Evolutionary conservation across 345 rosid genomes (phyloP).

Genomic region (Aquilaria malaccensis): DNA sequence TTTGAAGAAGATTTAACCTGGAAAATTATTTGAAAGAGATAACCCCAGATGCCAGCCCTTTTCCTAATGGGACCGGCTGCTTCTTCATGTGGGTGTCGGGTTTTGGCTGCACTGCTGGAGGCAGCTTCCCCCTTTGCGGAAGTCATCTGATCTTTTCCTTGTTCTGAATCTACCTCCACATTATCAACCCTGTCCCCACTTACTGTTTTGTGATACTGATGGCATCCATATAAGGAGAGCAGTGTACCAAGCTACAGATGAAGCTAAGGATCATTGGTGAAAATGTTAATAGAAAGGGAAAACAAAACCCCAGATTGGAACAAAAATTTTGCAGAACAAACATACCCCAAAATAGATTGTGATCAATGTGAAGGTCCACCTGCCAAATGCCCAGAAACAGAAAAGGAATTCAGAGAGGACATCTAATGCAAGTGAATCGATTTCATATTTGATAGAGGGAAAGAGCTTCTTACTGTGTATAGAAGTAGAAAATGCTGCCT

Average conservation of each 20-base stretch:
- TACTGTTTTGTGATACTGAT: constrained; percentile 47
- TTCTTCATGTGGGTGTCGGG: constrained; percentile 16
- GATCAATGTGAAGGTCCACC: constrained; percentile 85
- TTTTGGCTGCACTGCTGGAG: constrained; percentile 26
- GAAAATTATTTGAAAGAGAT: constrained; percentile 70
- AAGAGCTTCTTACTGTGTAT: constrained; percentile 67
- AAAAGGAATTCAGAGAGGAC: background rate
- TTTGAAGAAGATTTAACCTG: constrained; percentile 42
- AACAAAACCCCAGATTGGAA: no score
- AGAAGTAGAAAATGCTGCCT: constrained; percentile 75
- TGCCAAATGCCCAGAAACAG: constrained; percentile 29
- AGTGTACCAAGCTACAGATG: constrained; percentile 59
- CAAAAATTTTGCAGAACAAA: constrained; percentile 6
- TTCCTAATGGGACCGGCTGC: constrained; percentile 22
- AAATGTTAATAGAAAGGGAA: no score
- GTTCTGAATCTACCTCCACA: constrained; percentile 72
- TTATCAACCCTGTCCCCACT: constrained; percentile 61
- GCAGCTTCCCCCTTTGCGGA: constrained; percentile 14
- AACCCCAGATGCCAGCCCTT: constrained; percentile 56
- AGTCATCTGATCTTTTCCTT: constrained; percentile 21
- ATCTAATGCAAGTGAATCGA: no score
- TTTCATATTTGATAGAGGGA: no score
- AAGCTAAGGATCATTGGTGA: no score
- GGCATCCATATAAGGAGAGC: constrained; percentile 75
- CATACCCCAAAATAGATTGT: constrained; percentile 83